Base-by-base conservation (phyloP, 306 rosid genomes). In the Gynostemma pentaphyllum region DNA sequence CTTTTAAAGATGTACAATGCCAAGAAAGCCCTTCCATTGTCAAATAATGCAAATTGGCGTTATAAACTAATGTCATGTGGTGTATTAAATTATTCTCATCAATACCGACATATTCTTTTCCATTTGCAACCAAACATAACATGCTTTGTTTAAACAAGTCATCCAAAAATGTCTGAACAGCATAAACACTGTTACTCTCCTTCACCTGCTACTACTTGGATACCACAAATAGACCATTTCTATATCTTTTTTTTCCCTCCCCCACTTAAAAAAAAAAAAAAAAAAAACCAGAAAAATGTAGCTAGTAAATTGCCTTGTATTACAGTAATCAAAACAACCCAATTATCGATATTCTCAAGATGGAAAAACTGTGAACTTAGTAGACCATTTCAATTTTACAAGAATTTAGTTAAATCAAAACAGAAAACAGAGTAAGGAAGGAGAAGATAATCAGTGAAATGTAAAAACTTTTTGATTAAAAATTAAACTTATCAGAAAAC, bases 101-200 rank as follows among this genome's bases (percentile, higher is more conserved):
- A 34, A 66, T 39, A 40, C 52, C 37, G 49, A 67, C 64, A 51
- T 61, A 28, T 64, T 68, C 67, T 63, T 65, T 28, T 53, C 23
- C 40, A 44, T 62, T 59, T 65, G 63, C 61, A 37, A 21, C 63
- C 48, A 60, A 66, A 61, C 48, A 45, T 62, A 66, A 61, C 48
- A 45, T 62, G 71, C 39, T 68, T 16, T 49, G 69, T 42, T 42
- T n/a, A 23, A 60, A 59, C 19, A 55, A 14, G 44, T 55, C 62
- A 55, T 13, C 24, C 24, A 29, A 34, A 18, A 24, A 55, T 22
- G 44, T 30, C 41, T 57, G 45, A 36, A 57, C 46, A 57, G 45
- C 64, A 57, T 48, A 37, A 57, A 39, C 66, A 60, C 66, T 39
- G 66, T 60, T 60, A 14, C 48, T 39, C 49, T 34, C 24, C 18